Conservation (phyloP, 192 early-diverging fungal genomes). For the Spinellus fusiger region DNA sequence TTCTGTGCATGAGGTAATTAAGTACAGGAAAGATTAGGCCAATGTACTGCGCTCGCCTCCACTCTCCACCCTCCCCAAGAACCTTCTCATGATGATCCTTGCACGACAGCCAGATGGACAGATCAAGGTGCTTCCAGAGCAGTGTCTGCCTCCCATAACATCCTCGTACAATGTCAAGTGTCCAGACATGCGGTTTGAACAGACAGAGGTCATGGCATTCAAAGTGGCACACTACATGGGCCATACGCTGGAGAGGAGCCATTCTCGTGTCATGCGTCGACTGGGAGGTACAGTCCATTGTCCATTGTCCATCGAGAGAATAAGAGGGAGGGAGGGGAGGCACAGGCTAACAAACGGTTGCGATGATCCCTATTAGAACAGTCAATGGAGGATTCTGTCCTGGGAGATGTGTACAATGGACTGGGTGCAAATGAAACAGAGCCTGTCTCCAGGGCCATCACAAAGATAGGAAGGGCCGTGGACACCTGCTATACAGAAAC, state of each 20-base stretch:
- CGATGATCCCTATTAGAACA: slow-evolving; percentile 45
- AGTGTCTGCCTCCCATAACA: slow-evolving; percentile 38
- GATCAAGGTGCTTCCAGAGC: not conserved
- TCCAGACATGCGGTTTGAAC: slow-evolving; percentile 75
- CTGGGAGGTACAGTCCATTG: slow-evolving; percentile 50
- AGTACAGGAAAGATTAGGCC: slow-evolving; percentile 37
- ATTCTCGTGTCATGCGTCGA: slow-evolving; percentile 61
- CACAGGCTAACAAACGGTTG: not conserved
- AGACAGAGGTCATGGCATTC: slow-evolving; percentile 82
- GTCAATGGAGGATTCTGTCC: slow-evolving; percentile 68
- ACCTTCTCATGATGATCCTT: slow-evolving; percentile 35
- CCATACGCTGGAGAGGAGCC: slow-evolving; percentile 57
- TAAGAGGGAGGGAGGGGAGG: not conserved
- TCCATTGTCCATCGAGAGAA: too few relatives aligned
- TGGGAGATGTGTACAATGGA: slow-evolving; percentile 84
- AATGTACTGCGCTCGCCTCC: slow-evolving; percentile 62
- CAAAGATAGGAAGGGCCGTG: slow-evolving; percentile 79
- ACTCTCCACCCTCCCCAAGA: slow-evolving; percentile 58
- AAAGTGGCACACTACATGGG: slow-evolving; percentile 73
- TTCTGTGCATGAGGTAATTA: too few relatives aligned
- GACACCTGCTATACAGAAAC: slow-evolving; percentile 74
- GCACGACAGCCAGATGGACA: not conserved
- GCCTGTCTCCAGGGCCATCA: slow-evolving; percentile 68
- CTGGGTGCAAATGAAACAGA: slow-evolving; percentile 79
- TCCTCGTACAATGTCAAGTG: slow-evolving; percentile 50